phyloP scores from a whole-genome alignment of 768 basidiomycete genomes.

The Serendipita vermifera region DNA sequence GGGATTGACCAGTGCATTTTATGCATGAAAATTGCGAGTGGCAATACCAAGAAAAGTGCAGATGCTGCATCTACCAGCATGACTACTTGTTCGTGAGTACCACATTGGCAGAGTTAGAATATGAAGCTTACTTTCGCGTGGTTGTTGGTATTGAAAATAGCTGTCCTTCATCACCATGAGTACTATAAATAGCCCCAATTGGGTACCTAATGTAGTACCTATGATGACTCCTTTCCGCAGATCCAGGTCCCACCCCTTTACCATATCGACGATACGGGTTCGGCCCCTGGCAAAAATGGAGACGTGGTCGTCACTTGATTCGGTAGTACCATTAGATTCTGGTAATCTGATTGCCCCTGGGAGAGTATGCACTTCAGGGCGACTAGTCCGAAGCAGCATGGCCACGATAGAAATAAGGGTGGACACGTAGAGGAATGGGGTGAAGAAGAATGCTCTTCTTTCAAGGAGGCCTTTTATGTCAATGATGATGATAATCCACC shows the following conservation, averaged over 20 bases:
- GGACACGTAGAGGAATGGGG: slow-evolving; percentile 1
- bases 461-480: background rate
- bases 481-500: background rate
- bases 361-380: background rate
- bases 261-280: background rate
- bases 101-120: too few species aligned
- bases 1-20: slow-evolving; percentile 1
- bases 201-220: background rate
- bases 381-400: slow-evolving; percentile 1
- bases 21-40: slow-evolving; percentile 4
- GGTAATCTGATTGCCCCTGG: slow-evolving; percentile 4
- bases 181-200: slow-evolving; percentile 1
- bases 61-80: slow-evolving; percentile 6
- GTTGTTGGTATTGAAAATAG: slow-evolving; percentile 1
- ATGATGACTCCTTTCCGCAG: background rate
- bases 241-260: background rate
- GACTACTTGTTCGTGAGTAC: background rate
- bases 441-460: slow-evolving; percentile 2
- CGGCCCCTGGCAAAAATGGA: background rate
- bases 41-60: slow-evolving; percentile 2
- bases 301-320: background rate
- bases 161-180: background rate
- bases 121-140: background rate
- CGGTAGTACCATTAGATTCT: background rate
- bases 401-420: slow-evolving; percentile 1